These are phyloP conservation scores for Vanrija sp. DNA, from an alignment of 1,284 basidiomycete species.

Conservation along the genomic window DNA sequence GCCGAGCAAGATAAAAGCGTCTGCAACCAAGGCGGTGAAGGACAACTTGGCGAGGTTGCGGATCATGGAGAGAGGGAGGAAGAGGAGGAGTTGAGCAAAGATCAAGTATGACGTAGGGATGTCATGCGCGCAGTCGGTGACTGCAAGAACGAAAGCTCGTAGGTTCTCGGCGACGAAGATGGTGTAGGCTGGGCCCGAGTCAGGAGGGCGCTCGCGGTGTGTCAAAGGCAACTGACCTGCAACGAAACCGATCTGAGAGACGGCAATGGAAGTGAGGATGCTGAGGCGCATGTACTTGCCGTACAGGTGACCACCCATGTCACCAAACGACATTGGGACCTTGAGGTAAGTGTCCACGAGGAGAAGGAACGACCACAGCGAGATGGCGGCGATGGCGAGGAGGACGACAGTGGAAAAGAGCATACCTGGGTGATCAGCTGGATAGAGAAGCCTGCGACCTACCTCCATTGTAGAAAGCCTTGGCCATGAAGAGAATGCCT, in stretches of 20 bases:
- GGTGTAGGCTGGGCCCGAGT: constrained; percentile 62
- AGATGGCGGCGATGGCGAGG: constrained; percentile 76
- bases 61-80: constrained; percentile 80
- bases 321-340: constrained; percentile 90
- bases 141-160: constrained; percentile 77
- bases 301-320: constrained; percentile 90
- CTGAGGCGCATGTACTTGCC: constrained; percentile 87
- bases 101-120: constrained; percentile 78
- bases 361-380: constrained; percentile 89
- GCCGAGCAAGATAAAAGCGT: constrained; percentile 90
- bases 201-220: too few species aligned
- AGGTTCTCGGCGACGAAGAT: constrained; percentile 96
- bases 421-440: constrained; percentile 53
- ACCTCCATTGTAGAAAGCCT: constrained; percentile 92
- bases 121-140: constrained; percentile 70
- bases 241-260: constrained; percentile 73
- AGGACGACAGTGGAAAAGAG: constrained; percentile 82
- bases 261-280: constrained; percentile 80
- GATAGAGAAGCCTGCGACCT: neutral
- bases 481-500: constrained; percentile 91
- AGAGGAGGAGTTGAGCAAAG: constrained; percentile 74
- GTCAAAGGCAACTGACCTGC: constrained; percentile 25
- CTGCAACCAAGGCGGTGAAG: constrained; percentile 85
- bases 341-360: constrained; percentile 84
- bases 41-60: constrained; percentile 89